phyloP scores from a whole-genome alignment of 208 protist species.

The Acanthamoeba castellanii region DNA sequence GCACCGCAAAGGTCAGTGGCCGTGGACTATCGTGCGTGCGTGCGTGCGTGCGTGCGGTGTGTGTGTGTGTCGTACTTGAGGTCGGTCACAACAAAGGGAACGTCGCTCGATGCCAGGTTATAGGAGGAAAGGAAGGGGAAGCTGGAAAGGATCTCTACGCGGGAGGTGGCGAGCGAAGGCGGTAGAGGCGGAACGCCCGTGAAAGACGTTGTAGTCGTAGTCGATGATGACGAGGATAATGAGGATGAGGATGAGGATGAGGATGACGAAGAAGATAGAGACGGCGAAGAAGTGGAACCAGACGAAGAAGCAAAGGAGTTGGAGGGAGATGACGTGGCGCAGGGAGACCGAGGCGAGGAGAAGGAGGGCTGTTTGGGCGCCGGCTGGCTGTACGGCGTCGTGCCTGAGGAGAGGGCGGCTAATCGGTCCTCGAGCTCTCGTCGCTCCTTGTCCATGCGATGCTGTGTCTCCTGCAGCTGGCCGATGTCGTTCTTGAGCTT shows the following conservation, averaged over 20 bases:
- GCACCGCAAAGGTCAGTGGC: not conserved
- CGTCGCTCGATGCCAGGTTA: not conserved
- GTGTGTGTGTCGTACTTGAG: not conserved
- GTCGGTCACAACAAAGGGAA: conserved; percentile 21
- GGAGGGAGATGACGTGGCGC: not conserved
- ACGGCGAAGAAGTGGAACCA: not conserved
- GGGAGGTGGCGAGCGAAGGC: not conserved
- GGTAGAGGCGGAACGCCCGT: not conserved
- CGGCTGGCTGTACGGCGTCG: not conserved
- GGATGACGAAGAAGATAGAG: not conserved
- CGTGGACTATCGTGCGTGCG: not conserved
- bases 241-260: not conserved
- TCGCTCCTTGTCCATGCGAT: not conserved
- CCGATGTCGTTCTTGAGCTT: conserved; percentile 32
- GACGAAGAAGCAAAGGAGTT: not conserved
- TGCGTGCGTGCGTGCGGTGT: not conserved
- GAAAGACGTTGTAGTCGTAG: not conserved
- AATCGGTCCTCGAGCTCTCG: conserved; percentile 40
- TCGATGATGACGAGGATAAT: not conserved
- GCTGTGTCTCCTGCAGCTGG: conserved; percentile 19
- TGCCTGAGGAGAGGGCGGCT: not conserved
- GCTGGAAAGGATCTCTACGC: conserved; percentile 24
- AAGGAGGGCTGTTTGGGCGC: not conserved
- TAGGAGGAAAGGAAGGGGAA: conserved; percentile 58
- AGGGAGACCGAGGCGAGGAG: not conserved